A percentile compares a stretch with the other conserved stretches of the same genome.
phyloP scores from a whole-genome alignment of 164 flowering plant genomes.

The Annona cherimola region DNA sequence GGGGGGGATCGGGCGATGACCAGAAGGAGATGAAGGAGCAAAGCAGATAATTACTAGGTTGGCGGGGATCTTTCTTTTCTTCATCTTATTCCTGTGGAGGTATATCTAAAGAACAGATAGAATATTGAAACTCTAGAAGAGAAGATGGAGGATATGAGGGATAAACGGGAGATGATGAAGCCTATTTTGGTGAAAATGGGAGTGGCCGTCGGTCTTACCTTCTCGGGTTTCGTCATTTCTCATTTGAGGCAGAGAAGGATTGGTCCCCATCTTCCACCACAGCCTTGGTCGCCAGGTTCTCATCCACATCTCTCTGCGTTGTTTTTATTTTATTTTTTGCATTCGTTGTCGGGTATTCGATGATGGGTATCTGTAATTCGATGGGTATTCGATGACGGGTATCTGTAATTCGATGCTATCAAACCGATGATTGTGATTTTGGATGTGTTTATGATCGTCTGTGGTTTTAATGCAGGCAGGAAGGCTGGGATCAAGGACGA shows the following conservation, averaged over 20 bases:
- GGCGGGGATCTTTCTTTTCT: background rate
- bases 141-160: background rate
- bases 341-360: background rate
- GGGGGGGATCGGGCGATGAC: too few species aligned
- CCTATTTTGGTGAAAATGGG: constrained; percentile 60
- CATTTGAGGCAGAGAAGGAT: constrained; percentile 26
- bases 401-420: background rate
- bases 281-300: constrained; percentile 45
- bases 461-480: constrained; percentile 22
- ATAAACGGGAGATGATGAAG: constrained; percentile 22
- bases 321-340: background rate
- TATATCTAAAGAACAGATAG: background rate
- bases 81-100: background rate
- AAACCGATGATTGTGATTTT: background rate
- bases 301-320: background rate
- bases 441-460: background rate
- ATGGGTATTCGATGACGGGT: background rate
- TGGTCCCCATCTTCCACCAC: constrained; percentile 12
- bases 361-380: background rate
- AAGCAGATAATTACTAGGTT: background rate
- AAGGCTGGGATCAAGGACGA: constrained; percentile 17
- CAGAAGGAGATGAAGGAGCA: background rate
- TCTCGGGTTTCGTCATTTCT: constrained; percentile 59
- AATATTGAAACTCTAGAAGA: background rate
- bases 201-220: constrained; percentile 64